Evolutionary conservation across 2,329 filamentous ascomycete genomes (phyloP).

Genomic region (Xylaria sp.): DNA sequence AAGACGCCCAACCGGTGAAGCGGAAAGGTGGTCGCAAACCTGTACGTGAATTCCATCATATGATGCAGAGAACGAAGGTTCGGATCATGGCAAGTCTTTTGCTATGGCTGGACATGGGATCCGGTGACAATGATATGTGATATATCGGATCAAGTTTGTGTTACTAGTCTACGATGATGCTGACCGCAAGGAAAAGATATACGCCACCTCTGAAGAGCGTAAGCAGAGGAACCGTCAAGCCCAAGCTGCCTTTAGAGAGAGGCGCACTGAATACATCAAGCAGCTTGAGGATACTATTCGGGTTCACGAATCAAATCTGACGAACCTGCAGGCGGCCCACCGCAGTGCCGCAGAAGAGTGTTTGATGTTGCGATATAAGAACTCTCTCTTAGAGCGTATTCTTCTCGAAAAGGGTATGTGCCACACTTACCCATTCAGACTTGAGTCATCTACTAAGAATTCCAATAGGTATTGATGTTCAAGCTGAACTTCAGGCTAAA

Average conservation of each 20-base stretch:
- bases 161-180: conserved; percentile 11
- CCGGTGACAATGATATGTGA: not conserved
- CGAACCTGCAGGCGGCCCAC: conserved; percentile 92
- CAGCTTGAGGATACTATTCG: conserved; percentile 98
- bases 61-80: not conserved
- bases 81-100: not conserved
- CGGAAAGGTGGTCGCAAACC: conserved; percentile 98
- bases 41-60: conserved; percentile 63
- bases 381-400: conserved; percentile 93
- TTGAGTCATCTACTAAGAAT: conserved; percentile 10
- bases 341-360: conserved; percentile 96
- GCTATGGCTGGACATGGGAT: not conserved
- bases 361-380: conserved; percentile 98
- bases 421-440: not conserved
- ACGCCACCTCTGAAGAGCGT: conserved; percentile 97
- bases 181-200: conserved; percentile 72
- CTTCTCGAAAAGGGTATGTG: conserved; percentile 88
- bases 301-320: conserved; percentile 92
- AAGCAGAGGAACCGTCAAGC: conserved; percentile 98
- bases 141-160: not conserved
- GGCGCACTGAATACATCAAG: conserved; percentile 98
- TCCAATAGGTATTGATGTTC: conserved; percentile 86
- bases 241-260: conserved; percentile 95
- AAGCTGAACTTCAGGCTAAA: conserved; percentile 93
- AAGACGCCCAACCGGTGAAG: conserved; percentile 78